Evolutionary conservation across 495 filamentous ascomycete genomes (phyloP).

Genomic region (Aspergillus bridgeri): DNA sequence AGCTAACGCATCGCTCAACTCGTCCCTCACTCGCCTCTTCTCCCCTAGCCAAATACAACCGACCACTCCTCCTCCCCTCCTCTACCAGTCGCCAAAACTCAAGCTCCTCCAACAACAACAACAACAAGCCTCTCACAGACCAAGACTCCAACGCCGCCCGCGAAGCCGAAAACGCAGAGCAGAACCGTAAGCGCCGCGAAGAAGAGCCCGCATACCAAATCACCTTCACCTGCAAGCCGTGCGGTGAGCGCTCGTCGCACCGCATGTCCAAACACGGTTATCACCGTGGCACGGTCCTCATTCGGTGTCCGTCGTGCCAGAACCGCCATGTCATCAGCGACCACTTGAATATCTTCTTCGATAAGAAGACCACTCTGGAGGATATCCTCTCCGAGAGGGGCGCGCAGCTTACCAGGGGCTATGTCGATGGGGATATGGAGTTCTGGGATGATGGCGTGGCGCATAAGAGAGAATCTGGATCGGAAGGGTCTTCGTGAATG

Average conservation of each 20-base stretch:
- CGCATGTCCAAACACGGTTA: slow-evolving; percentile 88
- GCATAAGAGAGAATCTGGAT: slow-evolving; percentile 12
- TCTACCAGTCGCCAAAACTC: slow-evolving; percentile 30
- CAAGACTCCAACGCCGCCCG: slow-evolving; percentile 18
- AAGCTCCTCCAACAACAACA: slow-evolving; percentile 9
- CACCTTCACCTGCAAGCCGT: slow-evolving; percentile 90
- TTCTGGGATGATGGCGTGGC: slow-evolving; percentile 62
- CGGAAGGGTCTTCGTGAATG: background rate
- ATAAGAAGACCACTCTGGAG: slow-evolving; percentile 35
- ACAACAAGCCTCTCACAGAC: slow-evolving; percentile 31
- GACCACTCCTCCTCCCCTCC: background rate
- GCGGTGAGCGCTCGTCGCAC: slow-evolving; percentile 69
- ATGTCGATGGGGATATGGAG: slow-evolving; percentile 57
- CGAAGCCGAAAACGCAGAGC: slow-evolving; percentile 30
- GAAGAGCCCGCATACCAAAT: slow-evolving; percentile 74
- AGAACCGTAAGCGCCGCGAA: slow-evolving; percentile 33
- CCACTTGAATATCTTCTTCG: slow-evolving; percentile 60
- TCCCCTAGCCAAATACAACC: background rate
- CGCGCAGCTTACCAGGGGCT: slow-evolving; percentile 29
- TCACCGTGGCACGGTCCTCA: slow-evolving; percentile 80
- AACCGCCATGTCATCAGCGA: slow-evolving; percentile 89
- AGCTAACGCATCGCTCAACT: slow-evolving; percentile 6
- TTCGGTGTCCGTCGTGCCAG: slow-evolving; percentile 79
- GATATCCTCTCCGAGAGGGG: slow-evolving; percentile 37
- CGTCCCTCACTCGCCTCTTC: slow-evolving; percentile 6